These are phyloP conservation scores for Solanum gracilifrons DNA, from an alignment of 257 asterid genomes.

Conservation along the genomic window DNA sequence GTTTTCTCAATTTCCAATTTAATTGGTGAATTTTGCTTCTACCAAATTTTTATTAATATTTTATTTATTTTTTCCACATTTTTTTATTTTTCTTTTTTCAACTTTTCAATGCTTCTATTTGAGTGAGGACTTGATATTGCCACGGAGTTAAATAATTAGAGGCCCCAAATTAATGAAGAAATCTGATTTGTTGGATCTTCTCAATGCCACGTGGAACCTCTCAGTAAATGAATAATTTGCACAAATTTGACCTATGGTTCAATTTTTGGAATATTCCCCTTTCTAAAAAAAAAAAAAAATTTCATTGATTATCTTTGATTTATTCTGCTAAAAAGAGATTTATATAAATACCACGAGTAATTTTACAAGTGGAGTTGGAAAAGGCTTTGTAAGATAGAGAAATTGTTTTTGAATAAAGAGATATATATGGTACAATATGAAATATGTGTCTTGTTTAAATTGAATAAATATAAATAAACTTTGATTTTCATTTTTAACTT, in stretches of 20 bases:
- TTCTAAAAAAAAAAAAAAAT: too few relatives aligned
- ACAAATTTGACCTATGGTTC: background rate
- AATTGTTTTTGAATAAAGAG: too few relatives aligned
- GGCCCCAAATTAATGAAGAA: background rate
- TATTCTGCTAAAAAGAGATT: too few relatives aligned
- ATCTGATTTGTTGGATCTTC: background rate
- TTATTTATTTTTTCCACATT: background rate
- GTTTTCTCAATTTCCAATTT: too few relatives aligned
- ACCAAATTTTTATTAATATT: background rate
- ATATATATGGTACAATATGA: too few relatives aligned
- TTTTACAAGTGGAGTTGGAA: too few relatives aligned
- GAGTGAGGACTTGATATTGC: background rate
- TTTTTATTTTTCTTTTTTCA: background rate
- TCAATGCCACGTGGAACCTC: background rate
- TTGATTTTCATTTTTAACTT: too few relatives aligned
- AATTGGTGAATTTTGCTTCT: background rate
- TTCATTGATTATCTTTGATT: too few relatives aligned
- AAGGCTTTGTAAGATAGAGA: too few relatives aligned
- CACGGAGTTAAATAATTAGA: background rate
- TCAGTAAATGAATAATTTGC: background rate
- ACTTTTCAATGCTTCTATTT: background rate
- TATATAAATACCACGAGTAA: too few relatives aligned
- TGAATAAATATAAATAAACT: too few relatives aligned
- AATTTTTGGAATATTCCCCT: background rate
- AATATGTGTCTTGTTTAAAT: too few relatives aligned